Conservation (phyloP, 2,329 filamentous ascomycete species). For the Rhytidhysteron rufulum region DNA sequence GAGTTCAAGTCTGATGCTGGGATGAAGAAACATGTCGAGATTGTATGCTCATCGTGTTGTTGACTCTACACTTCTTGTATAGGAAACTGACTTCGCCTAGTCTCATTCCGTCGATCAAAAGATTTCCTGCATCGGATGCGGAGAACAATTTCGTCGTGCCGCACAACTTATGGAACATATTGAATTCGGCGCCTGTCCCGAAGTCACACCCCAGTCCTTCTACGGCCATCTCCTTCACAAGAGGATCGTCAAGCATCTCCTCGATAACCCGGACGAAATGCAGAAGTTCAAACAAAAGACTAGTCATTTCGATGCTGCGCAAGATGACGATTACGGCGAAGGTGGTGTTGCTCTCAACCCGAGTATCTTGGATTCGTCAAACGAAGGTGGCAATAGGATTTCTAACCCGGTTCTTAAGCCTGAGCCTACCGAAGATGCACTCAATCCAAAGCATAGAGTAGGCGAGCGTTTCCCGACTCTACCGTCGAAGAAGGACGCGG, state of each 20-base stretch:
- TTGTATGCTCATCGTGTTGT: constrained; percentile 34
- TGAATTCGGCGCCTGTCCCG: constrained; percentile 49
- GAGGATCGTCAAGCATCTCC: constrained; percentile 38
- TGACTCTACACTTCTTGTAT: neutral
- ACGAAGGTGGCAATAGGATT: neutral
- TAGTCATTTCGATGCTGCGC: constrained; percentile 20
- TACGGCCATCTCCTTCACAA: constrained; percentile 50
- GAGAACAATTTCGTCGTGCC: constrained; percentile 45
- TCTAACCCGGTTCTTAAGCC: neutral
- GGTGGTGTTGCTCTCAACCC: constrained; percentile 7
- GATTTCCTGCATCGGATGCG: constrained; percentile 53
- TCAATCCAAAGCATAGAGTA: neutral
- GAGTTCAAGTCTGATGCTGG: constrained; percentile 54
- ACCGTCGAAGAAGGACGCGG: neutral
- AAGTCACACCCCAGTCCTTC: constrained; percentile 43
- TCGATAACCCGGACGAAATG: constrained; percentile 14
- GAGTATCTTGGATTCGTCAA: neutral
- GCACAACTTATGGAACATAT: constrained; percentile 51
- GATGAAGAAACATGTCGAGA: constrained; percentile 49
- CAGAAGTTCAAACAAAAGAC: constrained; percentile 27
- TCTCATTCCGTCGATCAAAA: constrained; percentile 48
- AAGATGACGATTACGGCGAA: constrained; percentile 23
- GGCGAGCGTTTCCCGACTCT: neutral
- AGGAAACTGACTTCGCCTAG: constrained; percentile 30
- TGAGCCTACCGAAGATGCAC: neutral